Conservation (phyloP, 129 eudicot species). For the Saussurea involucrata region DNA sequence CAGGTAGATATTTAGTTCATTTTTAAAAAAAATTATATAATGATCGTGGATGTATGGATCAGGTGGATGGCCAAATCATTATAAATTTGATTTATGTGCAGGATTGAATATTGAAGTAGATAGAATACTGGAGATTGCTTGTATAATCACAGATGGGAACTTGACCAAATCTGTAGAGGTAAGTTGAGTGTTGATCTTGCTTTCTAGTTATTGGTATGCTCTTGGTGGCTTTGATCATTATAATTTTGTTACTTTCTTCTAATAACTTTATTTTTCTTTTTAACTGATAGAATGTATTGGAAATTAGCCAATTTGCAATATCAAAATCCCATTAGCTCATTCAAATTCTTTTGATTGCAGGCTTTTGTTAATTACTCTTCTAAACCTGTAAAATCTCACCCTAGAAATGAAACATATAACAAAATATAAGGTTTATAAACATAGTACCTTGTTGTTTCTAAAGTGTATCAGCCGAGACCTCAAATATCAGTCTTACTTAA, state of each 20-base stretch:
- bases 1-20: slow-evolving; percentile 47
- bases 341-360: background rate
- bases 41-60: background rate
- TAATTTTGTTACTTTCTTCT: background rate
- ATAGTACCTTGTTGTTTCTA: background rate
- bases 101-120: slow-evolving; percentile 84
- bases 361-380: background rate
- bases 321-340: background rate
- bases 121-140: slow-evolving; percentile 93
- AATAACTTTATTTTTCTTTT: background rate
- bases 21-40: background rate
- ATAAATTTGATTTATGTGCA: slow-evolving; percentile 27
- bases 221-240: slow-evolving; percentile 6
- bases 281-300: background rate
- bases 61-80: background rate
- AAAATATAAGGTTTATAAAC: background rate
- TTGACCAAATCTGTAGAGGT: slow-evolving; percentile 80
- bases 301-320: background rate
- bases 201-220: slow-evolving; percentile 2
- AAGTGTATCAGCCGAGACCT: too few relatives aligned
- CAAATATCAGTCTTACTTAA: background rate
- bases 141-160: slow-evolving; percentile 87
- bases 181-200: background rate
- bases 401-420: background rate
- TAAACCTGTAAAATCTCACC: background rate